These are phyloP conservation scores for Pichia sp. DNA, from an alignment of 1,139 yeast species.

Conservation along the genomic window DNA sequence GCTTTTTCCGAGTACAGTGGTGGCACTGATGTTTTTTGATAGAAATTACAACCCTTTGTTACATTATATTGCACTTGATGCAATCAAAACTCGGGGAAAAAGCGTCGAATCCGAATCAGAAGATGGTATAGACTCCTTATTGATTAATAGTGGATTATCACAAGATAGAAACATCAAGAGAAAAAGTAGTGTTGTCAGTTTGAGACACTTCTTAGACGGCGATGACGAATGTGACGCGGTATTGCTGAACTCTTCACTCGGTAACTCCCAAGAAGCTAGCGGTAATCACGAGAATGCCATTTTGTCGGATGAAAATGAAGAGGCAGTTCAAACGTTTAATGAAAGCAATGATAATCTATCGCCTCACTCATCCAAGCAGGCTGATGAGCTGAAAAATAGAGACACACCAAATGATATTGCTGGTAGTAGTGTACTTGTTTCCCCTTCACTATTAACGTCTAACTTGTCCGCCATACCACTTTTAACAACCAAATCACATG, in stretches of 20 bases:
- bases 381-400: not conserved
- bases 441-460: not conserved
- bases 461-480: not conserved
- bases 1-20: constrained; percentile 45
- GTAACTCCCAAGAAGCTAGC: not conserved
- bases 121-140: constrained; percentile 14
- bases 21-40: constrained; percentile 53
- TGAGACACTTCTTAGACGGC: constrained; percentile 17
- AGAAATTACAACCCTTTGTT: constrained; percentile 56
- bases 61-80: constrained; percentile 58
- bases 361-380: not conserved
- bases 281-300: constrained; percentile 3
- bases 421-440: not conserved
- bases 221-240: constrained; percentile 20
- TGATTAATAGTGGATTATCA: constrained; percentile 3
- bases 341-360: not conserved
- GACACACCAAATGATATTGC: not conserved
- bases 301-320: not conserved
- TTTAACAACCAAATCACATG: constrained; percentile 6
- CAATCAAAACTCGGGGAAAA: constrained; percentile 41
- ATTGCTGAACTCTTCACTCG: constrained; percentile 5
- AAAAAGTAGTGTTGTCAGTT: constrained; percentile 16
- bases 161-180: constrained; percentile 7
- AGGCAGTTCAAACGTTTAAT: not conserved
- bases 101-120: constrained; percentile 27